A percentile compares a stretch with the other conserved stretches of the same genome.
Evolutionary conservation across 2,329 filamentous ascomycete genomes (phyloP).

Genomic region (Colletotrichum tropicale): DNA sequence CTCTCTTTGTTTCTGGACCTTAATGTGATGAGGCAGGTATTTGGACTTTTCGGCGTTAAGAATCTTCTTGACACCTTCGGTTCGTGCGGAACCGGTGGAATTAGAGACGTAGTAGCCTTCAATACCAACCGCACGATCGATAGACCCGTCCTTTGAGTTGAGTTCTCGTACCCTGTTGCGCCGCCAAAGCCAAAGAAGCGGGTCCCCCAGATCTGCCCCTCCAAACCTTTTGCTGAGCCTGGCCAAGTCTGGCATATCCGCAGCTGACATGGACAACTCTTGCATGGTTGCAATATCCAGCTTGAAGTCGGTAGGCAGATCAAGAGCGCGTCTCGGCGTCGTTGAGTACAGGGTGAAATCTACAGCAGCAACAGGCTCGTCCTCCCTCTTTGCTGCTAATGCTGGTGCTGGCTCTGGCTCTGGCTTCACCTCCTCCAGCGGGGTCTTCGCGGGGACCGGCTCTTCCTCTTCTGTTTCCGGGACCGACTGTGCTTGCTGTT

Average conservation of each 20-base stretch:
- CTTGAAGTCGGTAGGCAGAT: slow-evolving; percentile 47
- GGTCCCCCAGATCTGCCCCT: slow-evolving; percentile 48
- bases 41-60: slow-evolving; percentile 97
- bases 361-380: slow-evolving; percentile 28
- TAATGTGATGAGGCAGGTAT: slow-evolving; percentile 96
- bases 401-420: slow-evolving; percentile 7
- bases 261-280: slow-evolving; percentile 43
- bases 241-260: slow-evolving; percentile 53
- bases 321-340: slow-evolving; percentile 49
- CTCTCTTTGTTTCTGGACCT: slow-evolving; percentile 89
- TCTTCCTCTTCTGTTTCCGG: slow-evolving; percentile 22
- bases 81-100: slow-evolving; percentile 81
- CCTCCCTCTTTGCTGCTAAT: slow-evolving; percentile 35
- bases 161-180: slow-evolving; percentile 61
- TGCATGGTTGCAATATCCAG: slow-evolving; percentile 52
- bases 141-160: slow-evolving; percentile 42
- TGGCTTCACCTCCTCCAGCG: slow-evolving; percentile 36
- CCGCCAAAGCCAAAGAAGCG: slow-evolving; percentile 62
- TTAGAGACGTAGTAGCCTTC: slow-evolving; percentile 84
- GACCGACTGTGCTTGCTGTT: slow-evolving; percentile 55
- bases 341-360: slow-evolving; percentile 55
- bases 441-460: slow-evolving; percentile 29
- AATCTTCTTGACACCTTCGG: slow-evolving; percentile 94
- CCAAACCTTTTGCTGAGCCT: slow-evolving; percentile 55
- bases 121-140: slow-evolving; percentile 46